Conservation (phyloP, 441 rosid genomes). For the Erodium texanum region DNA sequence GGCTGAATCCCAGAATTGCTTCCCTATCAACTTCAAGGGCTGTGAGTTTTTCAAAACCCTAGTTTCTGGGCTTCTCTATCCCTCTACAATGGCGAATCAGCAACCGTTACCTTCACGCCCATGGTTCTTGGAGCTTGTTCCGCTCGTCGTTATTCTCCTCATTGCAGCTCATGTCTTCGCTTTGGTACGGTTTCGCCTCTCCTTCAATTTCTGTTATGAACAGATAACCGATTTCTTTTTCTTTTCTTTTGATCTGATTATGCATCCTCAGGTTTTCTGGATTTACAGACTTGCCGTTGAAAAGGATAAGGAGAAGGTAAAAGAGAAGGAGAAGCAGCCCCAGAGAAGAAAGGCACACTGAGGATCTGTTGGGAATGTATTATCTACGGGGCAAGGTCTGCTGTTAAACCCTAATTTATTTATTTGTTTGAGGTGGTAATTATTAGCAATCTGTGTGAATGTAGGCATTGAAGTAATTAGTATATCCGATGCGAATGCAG, state of each 20-base stretch:
- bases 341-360: constrained; percentile 69
- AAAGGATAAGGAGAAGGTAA: constrained; percentile 24
- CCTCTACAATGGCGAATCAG: constrained; percentile 42
- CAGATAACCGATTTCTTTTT: constrained; percentile 8
- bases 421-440: not conserved
- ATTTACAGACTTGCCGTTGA: constrained; percentile 69
- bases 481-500: not conserved
- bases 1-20: not conserved
- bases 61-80: not conserved
- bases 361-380: constrained; percentile 11
- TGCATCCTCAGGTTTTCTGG: constrained; percentile 58
- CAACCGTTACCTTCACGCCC: constrained; percentile 33
- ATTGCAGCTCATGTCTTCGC: constrained; percentile 80
- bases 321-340: constrained; percentile 20
- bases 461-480: not conserved
- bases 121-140: constrained; percentile 64
- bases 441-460: no score
- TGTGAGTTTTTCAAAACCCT: constrained; percentile 1
- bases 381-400: not conserved
- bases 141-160: constrained; percentile 47
- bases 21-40: constrained; percentile 1
- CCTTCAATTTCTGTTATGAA: not conserved
- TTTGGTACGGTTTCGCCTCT: constrained; percentile 33
- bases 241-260: not conserved
- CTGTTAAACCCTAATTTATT: not conserved